Evolutionary conservation across 441 rosid species (phyloP), one percentile per base, ranked within the genome.

Genomic region (Rhodomyrtus psidioides): DNA sequence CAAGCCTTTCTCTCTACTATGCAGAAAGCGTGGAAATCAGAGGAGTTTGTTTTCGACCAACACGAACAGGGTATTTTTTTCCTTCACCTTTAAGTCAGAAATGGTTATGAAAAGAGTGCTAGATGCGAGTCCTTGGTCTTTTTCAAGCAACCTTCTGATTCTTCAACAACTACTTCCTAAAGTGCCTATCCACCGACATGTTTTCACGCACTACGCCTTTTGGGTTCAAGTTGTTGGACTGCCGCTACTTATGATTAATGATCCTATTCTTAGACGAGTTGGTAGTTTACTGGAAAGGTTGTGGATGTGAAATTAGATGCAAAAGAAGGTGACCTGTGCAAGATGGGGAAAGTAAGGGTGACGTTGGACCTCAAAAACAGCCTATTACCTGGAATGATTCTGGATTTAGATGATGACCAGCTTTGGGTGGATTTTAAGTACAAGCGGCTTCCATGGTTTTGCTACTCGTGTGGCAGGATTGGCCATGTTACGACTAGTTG

Each of bases 61-160:
- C 6, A 24, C 2, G 27, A 57, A 57, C 12, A 57, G 26, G n/a
- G 7, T 57, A 12, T 10, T 2, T 57, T 57, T n/a, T 24, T n/a
- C 60, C 12, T 57, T 57, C 6, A 12, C 7, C 0, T 57, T 57
- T 0, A 2, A 14, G 26, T 56, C 0, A 0, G 14, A 56, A n/a
- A 24, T 12, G 1, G 60, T 9, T 9, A 56, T 2, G 27, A 56
- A 5, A 12, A 57, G 14, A 12, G 15, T 57, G 9, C 26, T 26
- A 0, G 28, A 24, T 2, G 59, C 14, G 0, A 56, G 0, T 6
- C 59, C 1, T n/a, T n/a, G n/a, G n/a, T n/a, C n/a, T n/a, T n/a
- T n/a, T n/a, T n/a, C n/a, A n/a, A n/a, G n/a, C n/a, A 56, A 56
- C n/a, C 26, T 56, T 24, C 27, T 56, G 12, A 12, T 56, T 6